Conservation (phyloP, 371 early-diverging fungal genomes). For the Syncephalastrum sp. region DNA sequence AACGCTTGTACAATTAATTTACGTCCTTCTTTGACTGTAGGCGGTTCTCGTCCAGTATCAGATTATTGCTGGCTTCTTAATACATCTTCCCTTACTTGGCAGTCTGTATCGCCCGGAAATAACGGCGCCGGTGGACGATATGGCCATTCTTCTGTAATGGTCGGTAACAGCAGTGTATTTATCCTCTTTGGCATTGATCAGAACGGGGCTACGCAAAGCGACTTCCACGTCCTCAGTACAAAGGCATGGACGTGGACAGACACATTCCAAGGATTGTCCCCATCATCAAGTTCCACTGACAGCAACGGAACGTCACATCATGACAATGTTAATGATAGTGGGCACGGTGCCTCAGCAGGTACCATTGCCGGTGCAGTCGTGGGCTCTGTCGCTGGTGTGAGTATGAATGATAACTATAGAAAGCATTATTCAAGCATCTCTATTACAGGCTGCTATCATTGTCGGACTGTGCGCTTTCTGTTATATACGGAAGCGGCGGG, state of each 20-base stretch:
- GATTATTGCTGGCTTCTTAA: slow-evolving; percentile 15
- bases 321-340: not conserved
- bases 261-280: not conserved
- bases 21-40: not conserved
- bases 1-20: no score
- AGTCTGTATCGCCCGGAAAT: slow-evolving; percentile 2
- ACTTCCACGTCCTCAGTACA: slow-evolving; percentile 6
- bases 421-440: no score
- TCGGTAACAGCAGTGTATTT: slow-evolving; percentile 7
- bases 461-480: no score
- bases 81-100: slow-evolving; percentile 9
- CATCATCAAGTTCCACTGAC: not conserved
- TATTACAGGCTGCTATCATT: no score
- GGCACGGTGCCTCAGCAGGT: slow-evolving; percentile 2
- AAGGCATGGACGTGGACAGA: slow-evolving; percentile 7
- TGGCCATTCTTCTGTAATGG: slow-evolving; percentile 6
- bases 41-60: not conserved
- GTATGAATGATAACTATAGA: not conserved
- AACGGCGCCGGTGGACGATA: slow-evolving; percentile 13
- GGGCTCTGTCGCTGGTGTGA: slow-evolving; percentile 11
- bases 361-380: slow-evolving; percentile 14
- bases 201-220: slow-evolving; percentile 1
- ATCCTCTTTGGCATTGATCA: slow-evolving; percentile 10
- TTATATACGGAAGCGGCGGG: no score
- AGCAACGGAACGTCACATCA: not conserved